A percentile compares a stretch with the other conserved stretches of the same genome.
Conservation (phyloP, 805 yeast species). For the Candida namnaoensis region DNA sequence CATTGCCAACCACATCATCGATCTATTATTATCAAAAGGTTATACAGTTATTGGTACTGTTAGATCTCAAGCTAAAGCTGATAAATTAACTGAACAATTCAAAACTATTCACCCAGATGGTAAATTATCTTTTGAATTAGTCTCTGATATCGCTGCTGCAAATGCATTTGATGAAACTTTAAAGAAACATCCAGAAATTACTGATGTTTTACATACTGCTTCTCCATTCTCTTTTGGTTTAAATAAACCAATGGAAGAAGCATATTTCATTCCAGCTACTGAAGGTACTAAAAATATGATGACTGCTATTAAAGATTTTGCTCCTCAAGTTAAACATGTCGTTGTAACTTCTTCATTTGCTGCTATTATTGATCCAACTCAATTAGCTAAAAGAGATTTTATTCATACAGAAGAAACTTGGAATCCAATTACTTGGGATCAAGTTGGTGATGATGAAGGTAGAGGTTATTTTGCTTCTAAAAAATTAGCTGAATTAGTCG, state of each 20-base stretch:
- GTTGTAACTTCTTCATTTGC: constrained; percentile 53
- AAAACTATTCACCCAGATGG: constrained; percentile 16
- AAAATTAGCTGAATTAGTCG: constrained; percentile 44
- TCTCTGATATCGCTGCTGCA: constrained; percentile 32
- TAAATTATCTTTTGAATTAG: constrained; percentile 31
- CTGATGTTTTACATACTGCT: constrained; percentile 51
- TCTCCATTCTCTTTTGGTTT: constrained; percentile 33
- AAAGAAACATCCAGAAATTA: constrained; percentile 33
- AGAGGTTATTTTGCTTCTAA: constrained; percentile 36
- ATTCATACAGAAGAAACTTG: constrained; percentile 27
- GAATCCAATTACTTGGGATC: constrained; percentile 22
- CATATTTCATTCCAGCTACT: constrained; percentile 48
- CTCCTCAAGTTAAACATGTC: constrained; percentile 32
- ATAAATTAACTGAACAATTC: constrained; percentile 13
- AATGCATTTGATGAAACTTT: constrained; percentile 37
- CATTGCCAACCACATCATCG: constrained; percentile 32
- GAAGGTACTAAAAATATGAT: constrained; percentile 44
- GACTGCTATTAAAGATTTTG: constrained; percentile 28
- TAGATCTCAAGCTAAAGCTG: constrained; percentile 18
- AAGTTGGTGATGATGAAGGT: constrained; percentile 1
- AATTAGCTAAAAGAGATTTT: constrained; percentile 6
- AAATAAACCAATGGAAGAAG: constrained; percentile 34
- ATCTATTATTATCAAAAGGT: constrained; percentile 24
- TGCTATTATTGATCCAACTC: constrained; percentile 27
- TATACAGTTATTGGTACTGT: constrained; percentile 29